Percentiles rank a stretch among this genome's conserved stretches.
Evolutionary conservation across 2,329 filamentous ascomycete genomes (phyloP).

Genomic region (Rhynchosporium graminicola): DNA sequence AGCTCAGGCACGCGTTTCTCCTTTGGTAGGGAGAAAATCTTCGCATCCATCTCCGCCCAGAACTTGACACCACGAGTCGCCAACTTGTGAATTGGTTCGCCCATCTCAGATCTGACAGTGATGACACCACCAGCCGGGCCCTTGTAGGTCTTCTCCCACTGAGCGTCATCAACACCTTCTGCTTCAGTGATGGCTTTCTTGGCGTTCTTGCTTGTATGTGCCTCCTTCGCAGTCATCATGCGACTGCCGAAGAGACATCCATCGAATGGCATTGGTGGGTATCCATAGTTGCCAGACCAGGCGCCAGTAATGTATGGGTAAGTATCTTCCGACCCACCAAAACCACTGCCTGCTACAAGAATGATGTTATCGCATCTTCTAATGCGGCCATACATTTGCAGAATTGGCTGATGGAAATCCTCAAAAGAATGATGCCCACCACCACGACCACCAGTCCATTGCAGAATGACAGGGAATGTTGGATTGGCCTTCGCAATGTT

Average conservation of each 20-base stretch:
- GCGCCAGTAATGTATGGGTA: slow-evolving; percentile 88
- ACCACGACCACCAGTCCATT: slow-evolving; percentile 93
- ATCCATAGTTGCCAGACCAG: slow-evolving; percentile 86
- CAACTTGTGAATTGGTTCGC: slow-evolving; percentile 98
- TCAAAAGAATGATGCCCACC: slow-evolving; percentile 95
- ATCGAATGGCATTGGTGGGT: slow-evolving; percentile 92
- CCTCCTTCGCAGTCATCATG: slow-evolving; percentile 94
- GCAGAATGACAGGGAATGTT: slow-evolving; percentile 85
- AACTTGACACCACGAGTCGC: slow-evolving; percentile 94
- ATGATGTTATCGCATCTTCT: slow-evolving; percentile 85
- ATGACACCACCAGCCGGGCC: slow-evolving; percentile 89
- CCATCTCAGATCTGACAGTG: slow-evolving; percentile 98
- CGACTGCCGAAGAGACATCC: slow-evolving; percentile 88
- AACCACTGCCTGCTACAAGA: slow-evolving; percentile 86
- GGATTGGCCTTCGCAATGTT: slow-evolving; percentile 95
- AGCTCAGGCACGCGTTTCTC: slow-evolving; percentile 87
- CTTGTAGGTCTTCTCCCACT: slow-evolving; percentile 95
- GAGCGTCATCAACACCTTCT: slow-evolving; percentile 73
- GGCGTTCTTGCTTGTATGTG: slow-evolving; percentile 80
- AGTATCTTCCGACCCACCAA: slow-evolving; percentile 85
- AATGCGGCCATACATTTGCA: slow-evolving; percentile 89
- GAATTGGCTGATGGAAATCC: slow-evolving; percentile 89
- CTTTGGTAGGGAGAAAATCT: slow-evolving; percentile 92
- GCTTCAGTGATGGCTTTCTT: slow-evolving; percentile 91
- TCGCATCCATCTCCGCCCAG: slow-evolving; percentile 99